These are phyloP conservation scores for Oryza brachyantha DNA, from an alignment of 176 grass and related monocot species.

Conservation along the genomic window DNA sequence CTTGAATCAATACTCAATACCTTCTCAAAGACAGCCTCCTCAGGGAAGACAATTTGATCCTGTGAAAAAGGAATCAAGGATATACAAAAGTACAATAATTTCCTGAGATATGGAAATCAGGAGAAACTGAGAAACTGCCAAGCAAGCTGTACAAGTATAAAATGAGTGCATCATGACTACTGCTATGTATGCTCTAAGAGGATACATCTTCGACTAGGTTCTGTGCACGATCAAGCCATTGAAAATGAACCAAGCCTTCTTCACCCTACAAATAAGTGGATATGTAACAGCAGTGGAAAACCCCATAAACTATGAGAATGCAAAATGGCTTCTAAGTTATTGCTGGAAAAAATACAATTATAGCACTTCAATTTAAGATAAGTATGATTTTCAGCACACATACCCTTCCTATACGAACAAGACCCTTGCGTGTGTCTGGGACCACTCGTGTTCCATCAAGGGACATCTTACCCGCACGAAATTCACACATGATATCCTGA, in stretches of 20 bases:
- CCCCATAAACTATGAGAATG: neutral
- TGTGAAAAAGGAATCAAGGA: constrained; percentile 63
- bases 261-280: constrained; percentile 70
- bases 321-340: constrained; percentile 13
- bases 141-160: neutral
- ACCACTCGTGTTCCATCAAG: constrained; percentile 65
- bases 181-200: constrained; percentile 24
- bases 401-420: constrained; percentile 93
- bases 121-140: constrained; percentile 13
- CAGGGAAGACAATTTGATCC: constrained; percentile 93
- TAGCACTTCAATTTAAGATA: constrained; percentile 8
- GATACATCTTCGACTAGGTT: constrained; percentile 91
- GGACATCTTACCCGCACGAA: constrained; percentile 92
- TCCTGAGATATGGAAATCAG: constrained; percentile 1
- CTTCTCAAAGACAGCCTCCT: constrained; percentile 98
- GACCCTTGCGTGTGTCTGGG: constrained; percentile 86
- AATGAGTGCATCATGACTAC: constrained; percentile 2
- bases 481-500: constrained; percentile 91
- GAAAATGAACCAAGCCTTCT: constrained; percentile 97
- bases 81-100: constrained; percentile 22
- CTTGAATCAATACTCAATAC: constrained; percentile 34
- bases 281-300: constrained; percentile 8
- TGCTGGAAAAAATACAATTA: constrained; percentile 12
- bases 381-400: constrained; percentile 11
- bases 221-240: constrained; percentile 88